Percentiles rank a stretch among this genome's conserved stretches.
These are phyloP conservation scores for Picea engelmannii DNA, from an alignment of 83 land plant species.

Conservation along the genomic window DNA sequence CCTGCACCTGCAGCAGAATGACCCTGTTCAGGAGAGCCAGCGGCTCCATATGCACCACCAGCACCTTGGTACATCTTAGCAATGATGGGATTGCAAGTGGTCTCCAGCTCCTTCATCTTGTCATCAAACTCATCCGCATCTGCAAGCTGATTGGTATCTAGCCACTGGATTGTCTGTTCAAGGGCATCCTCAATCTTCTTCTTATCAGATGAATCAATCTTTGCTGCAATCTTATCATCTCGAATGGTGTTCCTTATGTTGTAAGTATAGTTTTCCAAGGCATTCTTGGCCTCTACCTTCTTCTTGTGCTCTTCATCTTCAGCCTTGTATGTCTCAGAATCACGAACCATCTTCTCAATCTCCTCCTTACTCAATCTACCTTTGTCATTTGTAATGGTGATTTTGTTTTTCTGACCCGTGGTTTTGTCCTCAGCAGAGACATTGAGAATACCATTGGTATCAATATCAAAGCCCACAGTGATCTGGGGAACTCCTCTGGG, in stretches of 20 bases:
- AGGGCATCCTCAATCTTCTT: not conserved
- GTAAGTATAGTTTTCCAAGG: constrained; percentile 59
- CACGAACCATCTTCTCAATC: no score
- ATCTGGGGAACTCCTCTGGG: no score
- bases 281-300: constrained; percentile 60
- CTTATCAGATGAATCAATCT: not conserved
- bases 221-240: not conserved
- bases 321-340: not conserved
- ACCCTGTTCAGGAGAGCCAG: not conserved
- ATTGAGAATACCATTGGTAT: no score
- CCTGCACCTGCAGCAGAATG: no score
- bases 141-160: no score
- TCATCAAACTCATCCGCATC: no score
- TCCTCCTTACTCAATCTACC: no score
- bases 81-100: constrained; percentile 29
- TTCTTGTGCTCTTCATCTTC: constrained; percentile 64
- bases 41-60: not conserved
- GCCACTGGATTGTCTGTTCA: no score
- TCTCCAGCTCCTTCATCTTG: constrained; percentile 32
- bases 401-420: constrained; percentile 14
- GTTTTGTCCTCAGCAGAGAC: constrained; percentile 30
- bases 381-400: constrained; percentile 32
- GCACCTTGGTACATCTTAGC: constrained; percentile 40
- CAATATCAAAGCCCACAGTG: no score
- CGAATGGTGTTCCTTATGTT: no score